Base-by-base conservation (phyloP, 1,139 yeast species). In the Meyerozyma athensensis region DNA sequence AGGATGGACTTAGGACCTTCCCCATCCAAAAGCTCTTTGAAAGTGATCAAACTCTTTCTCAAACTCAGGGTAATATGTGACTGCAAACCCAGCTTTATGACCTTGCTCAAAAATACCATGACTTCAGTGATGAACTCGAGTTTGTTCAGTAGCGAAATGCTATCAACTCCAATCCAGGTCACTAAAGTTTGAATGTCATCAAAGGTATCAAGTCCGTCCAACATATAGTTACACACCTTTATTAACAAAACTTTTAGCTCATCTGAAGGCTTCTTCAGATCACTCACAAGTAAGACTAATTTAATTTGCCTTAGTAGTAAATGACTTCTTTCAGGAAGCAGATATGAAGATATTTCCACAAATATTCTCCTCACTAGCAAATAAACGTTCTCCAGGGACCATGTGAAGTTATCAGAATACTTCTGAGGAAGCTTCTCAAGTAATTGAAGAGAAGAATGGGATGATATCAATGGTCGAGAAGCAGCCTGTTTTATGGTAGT, bases 341-440 rank as follows among this genome's bases (percentile, higher is more conserved):
- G 31, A 0, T 65, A 43, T 0, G 43, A 30, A 0, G 55, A 49
- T 3, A 73, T 39, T 7, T 49, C 42, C 2, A 58, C 37, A 1
- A 70, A 45, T 2, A 71, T 30, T 14, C 66, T 56, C 14, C 72
- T 56, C 1, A 62, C 32, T 4, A 76, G 35, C 47, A 75, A 75
- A 41, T 65, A 67, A 3, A 66, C 47, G 5, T 48, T 49, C 7
- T 53, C 46, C 1, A 56, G 40, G 3, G 50, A 39, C 83, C 82
- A 78, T 0, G 30, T 36, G 5, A 34, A 37, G 1, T 35, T 30
- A 1, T 37, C 26, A 12, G 26, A 24, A 39, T 48, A 57, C 36
- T 60, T 63, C 7, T 46, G 41, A 1, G 58, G 42, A 6, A 57
- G 31, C 13, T 40, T 44, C 2, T 36, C 42, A 7, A 54, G 40